Evolutionary conservation across 1,139 yeast species (phyloP), one percentile per base, ranked within the genome.

Genomic region (Lodderomyces margitis): DNA sequence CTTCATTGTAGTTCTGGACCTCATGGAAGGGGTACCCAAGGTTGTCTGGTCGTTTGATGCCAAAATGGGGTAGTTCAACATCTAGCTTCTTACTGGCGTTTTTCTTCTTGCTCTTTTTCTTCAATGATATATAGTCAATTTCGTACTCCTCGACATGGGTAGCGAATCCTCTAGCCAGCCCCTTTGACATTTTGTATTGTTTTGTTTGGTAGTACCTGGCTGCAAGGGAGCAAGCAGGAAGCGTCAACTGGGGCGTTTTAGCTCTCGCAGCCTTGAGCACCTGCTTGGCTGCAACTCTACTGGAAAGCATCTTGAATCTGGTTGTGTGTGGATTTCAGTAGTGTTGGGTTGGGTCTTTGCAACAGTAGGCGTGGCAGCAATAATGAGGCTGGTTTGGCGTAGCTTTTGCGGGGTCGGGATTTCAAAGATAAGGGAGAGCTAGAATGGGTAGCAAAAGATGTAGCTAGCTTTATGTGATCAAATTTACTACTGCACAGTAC

Each of bases 51-150:
- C 19, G n/a, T 20, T 33, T 10, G 17, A 33, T 12, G 10, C 10
- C n/a, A 7, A 33, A 33, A 12, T 21, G 12, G n/a, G 36, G 36
- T 21, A 14, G 14, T 19, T 14, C 16, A 14, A 20, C 11, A 15
- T 28, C 19, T 11, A 28, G 16, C 32, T 28, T 28, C 7, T 28
- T 19, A 12, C 9, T 15, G 19, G 4, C 16, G 15, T 28, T 9
- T 15, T 33, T 33, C 21, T 27, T 38, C 40, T 52, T 58, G 20
- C 56, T 58, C 19, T 54, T 62, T 47, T 58, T 66, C 43, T 53
- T 60, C 46, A 69, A 47, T 5, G 74, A 56, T 20, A 69, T 63
- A 39, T 54, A 48, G 49, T 68, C 74, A 43, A 69, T 65, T 34
- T 68, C 74, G 44, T 64, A 67, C 17, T 63, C 68, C 8, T 30